phyloP scores from a whole-genome alignment of 495 filamentous ascomycete species.

The Neurospora tetraspora region DNA sequence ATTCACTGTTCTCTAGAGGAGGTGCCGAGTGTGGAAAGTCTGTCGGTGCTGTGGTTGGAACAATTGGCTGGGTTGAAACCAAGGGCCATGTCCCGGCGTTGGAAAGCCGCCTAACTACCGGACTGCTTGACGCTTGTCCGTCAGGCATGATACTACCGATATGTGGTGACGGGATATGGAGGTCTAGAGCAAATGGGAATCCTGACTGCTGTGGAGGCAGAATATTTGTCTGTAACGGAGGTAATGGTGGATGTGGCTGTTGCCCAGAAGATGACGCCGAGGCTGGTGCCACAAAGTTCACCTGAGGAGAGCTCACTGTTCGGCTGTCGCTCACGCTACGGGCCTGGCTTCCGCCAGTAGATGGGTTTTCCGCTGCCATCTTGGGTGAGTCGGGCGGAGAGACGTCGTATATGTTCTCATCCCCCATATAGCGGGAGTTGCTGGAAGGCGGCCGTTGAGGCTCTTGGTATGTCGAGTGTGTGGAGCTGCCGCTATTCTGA shows the following conservation, averaged over 20 bases:
- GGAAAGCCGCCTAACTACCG: constrained; percentile 22
- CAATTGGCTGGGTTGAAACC: constrained; percentile 12
- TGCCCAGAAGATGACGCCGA: neutral
- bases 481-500: neutral
- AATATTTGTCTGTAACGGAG: constrained; percentile 5
- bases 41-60: constrained; percentile 4
- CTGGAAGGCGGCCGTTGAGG: constrained; percentile 14
- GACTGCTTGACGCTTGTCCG: constrained; percentile 1
- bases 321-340: constrained; percentile 7
- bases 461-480: neutral
- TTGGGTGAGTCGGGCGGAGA: constrained; percentile 42
- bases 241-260: neutral
- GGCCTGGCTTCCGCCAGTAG: constrained; percentile 5
- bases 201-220: neutral
- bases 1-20: constrained; percentile 16
- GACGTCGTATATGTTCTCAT: constrained; percentile 44
- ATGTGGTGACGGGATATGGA: constrained; percentile 19
- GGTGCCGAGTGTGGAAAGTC: constrained; percentile 37
- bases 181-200: constrained; percentile 11
- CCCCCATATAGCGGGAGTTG: constrained; percentile 16
- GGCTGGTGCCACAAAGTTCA: neutral
- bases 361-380: constrained; percentile 5
- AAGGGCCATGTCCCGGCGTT: constrained; percentile 38
- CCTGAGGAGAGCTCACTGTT: constrained; percentile 8
- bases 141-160: constrained; percentile 5